Percentiles rank a stretch among this genome's conserved stretches.
phyloP scores from a whole-genome alignment of 2,329 filamentous ascomycete species.

The Stagonosporopsis tanaceti region DNA sequence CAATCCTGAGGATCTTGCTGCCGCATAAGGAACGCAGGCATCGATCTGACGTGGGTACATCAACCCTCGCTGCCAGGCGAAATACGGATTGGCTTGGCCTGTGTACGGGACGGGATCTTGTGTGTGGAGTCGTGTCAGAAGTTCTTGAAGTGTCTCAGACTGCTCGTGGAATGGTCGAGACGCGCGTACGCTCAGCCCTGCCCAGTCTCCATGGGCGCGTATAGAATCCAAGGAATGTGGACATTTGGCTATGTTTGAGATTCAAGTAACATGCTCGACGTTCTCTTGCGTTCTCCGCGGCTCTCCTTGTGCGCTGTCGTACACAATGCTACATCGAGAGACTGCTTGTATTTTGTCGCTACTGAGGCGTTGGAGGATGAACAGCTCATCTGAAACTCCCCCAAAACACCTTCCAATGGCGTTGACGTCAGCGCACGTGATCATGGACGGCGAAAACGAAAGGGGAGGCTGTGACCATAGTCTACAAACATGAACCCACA shows the following conservation, averaged over 20 bases:
- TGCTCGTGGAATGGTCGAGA: slow-evolving; percentile 18
- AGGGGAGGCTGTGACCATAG: not conserved
- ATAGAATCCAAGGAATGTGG: not conserved
- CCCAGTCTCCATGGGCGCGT: not conserved
- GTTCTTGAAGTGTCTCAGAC: slow-evolving; percentile 34
- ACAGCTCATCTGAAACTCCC: slow-evolving; percentile 11
- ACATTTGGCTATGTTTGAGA: not conserved
- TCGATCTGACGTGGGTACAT: slow-evolving; percentile 21
- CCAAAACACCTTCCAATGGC: slow-evolving; percentile 5
- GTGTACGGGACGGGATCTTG: slow-evolving; percentile 21
- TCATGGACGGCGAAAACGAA: not conserved
- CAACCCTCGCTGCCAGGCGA: slow-evolving; percentile 19
- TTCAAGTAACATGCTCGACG: not conserved
- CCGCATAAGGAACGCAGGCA: slow-evolving; percentile 30
- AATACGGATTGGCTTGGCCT: slow-evolving; percentile 22
- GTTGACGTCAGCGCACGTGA: slow-evolving; percentile 8
- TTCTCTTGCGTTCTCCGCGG: not conserved
- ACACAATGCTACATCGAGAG: not conserved
- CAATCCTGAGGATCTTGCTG: slow-evolving; percentile 37
- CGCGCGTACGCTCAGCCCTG: slow-evolving; percentile 18
- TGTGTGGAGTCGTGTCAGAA: slow-evolving; percentile 35
- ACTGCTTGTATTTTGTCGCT: not conserved
- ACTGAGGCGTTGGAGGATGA: not conserved
- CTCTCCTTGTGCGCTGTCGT: not conserved
- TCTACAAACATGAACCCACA: not conserved